A percentile compares a stretch with the other conserved stretches of the same genome.
Conservation (phyloP, 2,329 filamentous ascomycete species). For the Calonectria pauciramosa region DNA sequence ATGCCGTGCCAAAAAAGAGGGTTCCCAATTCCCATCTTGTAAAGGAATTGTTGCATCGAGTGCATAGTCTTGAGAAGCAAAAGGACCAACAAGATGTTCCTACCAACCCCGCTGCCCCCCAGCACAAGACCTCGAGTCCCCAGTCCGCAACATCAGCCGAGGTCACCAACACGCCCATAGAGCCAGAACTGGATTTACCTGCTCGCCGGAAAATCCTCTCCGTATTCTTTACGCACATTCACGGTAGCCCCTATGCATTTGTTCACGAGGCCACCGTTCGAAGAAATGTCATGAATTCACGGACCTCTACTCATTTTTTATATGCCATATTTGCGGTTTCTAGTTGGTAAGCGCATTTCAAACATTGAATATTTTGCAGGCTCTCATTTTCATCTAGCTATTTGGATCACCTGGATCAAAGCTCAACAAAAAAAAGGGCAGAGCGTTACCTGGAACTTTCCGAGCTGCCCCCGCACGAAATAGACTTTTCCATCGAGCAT, state of each 20-base stretch:
- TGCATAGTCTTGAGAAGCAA: conserved; percentile 27
- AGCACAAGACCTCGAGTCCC: background rate
- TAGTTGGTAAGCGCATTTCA: background rate
- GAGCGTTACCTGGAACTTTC: conserved; percentile 23
- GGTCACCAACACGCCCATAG: background rate
- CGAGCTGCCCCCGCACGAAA: background rate
- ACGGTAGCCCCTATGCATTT: conserved; percentile 30
- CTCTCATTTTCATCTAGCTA: background rate
- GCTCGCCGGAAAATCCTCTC: conserved; percentile 18
- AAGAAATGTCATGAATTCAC: conserved; percentile 19
- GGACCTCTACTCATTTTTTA: conserved; percentile 8
- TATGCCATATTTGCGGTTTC: conserved; percentile 23
- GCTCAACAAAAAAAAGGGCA: background rate
- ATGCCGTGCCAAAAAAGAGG: conserved; percentile 28
- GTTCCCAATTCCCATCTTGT: conserved; percentile 22
- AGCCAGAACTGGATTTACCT: background rate
- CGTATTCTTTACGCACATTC: conserved; percentile 26
- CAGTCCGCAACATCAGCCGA: background rate
- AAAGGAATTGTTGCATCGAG: conserved; percentile 24
- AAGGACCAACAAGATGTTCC: background rate
- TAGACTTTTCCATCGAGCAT: conserved; percentile 14
- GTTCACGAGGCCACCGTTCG: conserved; percentile 24
- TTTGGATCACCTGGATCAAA: background rate
- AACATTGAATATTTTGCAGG: background rate
- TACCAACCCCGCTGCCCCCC: too few species aligned